phyloP scores from a whole-genome alignment of 1,139 yeast genomes.

The Debaryomycetaceae sp. region DNA sequence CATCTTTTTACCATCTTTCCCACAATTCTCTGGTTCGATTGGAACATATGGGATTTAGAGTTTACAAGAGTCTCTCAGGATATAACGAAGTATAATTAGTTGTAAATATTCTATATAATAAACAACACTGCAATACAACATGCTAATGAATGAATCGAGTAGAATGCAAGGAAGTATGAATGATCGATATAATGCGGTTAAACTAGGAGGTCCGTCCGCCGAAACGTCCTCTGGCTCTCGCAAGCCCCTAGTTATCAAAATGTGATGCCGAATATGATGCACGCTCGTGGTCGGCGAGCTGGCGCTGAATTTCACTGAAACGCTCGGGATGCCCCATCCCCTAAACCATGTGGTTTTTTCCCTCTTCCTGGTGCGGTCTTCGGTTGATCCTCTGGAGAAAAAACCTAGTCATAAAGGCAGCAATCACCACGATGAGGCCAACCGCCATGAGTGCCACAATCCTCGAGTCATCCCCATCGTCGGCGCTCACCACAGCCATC shows the following conservation, averaged over 20 bases:
- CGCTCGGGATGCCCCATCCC: background rate
- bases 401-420: background rate
- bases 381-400: background rate
- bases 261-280: too few species aligned
- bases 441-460: background rate
- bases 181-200: too few species aligned
- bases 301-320: too few species aligned
- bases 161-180: too few species aligned
- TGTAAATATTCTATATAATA: background rate
- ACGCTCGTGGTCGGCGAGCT: too few species aligned
- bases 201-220: too few species aligned
- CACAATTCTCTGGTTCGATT: conserved; percentile 43
- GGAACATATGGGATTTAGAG: conserved; percentile 51
- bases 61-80: conserved; percentile 19
- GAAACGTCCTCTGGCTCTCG: too few species aligned
- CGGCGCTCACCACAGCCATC: background rate
- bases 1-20: conserved; percentile 44
- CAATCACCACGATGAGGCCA: background rate
- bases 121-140: background rate
- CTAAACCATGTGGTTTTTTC: background rate
- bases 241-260: too few species aligned
- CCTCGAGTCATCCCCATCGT: background rate
- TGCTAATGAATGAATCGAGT: too few species aligned
- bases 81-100: conserved; percentile 9
- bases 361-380: background rate